These are phyloP conservation scores for Yarrowia hollandica DNA, from an alignment of 805 yeast species.

Conservation along the genomic window DNA sequence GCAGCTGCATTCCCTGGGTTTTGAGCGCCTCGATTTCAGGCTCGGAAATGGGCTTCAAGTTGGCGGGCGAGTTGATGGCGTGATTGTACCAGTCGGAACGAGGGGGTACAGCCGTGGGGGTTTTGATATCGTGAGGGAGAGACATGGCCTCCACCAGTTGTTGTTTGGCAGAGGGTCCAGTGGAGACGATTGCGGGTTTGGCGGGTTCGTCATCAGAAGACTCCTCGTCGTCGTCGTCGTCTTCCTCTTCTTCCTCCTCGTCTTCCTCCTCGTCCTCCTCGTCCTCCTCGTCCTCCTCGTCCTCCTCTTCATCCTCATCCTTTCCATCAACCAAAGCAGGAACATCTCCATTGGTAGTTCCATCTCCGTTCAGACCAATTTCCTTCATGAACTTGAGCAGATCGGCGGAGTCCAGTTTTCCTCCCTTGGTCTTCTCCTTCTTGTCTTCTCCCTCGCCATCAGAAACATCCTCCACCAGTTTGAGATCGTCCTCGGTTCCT, in stretches of 20 bases:
- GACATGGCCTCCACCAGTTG: conserved; percentile 28
- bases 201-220: conserved; percentile 6
- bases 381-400: conserved; percentile 33
- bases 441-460: conserved; percentile 40
- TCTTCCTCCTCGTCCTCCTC: conserved; percentile 33
- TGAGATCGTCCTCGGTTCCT: conserved; percentile 80
- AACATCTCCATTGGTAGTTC: conserved; percentile 9
- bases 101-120: conserved; percentile 53
- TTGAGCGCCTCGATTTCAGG: conserved; percentile 59
- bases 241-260: neutral
- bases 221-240: conserved; percentile 20
- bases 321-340: conserved; percentile 36
- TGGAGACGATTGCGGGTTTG: conserved; percentile 4
- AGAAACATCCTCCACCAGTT: conserved; percentile 55
- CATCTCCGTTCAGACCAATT: neutral
- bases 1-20: conserved; percentile 63
- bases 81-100: conserved; percentile 75
- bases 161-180: conserved; percentile 28
- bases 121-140: conserved; percentile 25
- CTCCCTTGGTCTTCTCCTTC: conserved; percentile 38
- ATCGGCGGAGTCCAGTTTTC: conserved; percentile 31
- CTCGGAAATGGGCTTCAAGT: conserved; percentile 38
- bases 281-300: conserved; percentile 35
- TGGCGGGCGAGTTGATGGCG: conserved; percentile 44
- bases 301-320: conserved; percentile 38